These are phyloP conservation scores for Sphagnum fallax DNA, from an alignment of 228 moss, liverwort and hornwort genomes.

Conservation along the genomic window DNA sequence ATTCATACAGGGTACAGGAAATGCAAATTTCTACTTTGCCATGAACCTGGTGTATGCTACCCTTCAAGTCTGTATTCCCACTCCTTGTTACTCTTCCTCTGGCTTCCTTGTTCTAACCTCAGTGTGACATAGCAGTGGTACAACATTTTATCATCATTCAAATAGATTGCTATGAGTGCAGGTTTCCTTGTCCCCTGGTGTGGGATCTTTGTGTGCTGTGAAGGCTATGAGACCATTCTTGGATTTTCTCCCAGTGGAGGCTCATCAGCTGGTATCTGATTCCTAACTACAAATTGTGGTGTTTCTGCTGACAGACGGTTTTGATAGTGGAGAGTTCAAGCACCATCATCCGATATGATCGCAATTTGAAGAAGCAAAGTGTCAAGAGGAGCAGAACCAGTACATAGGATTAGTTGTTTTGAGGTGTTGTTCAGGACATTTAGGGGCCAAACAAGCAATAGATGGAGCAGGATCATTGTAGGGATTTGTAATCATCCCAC, in stretches of 20 bases:
- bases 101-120: not conserved
- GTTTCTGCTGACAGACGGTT: conserved; percentile 47
- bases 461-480: too few relatives aligned
- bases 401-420: not conserved
- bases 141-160: not conserved
- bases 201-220: not conserved
- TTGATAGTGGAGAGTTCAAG: conserved; percentile 79
- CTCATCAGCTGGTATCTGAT: not conserved
- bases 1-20: conserved; percentile 68
- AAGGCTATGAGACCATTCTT: not conserved
- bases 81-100: not conserved
- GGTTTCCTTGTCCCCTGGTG: not conserved
- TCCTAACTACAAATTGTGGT: not conserved
- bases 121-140: not conserved
- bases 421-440: not conserved
- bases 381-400: conserved; percentile 15
- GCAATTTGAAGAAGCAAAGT: conserved; percentile 30
- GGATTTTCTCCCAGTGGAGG: not conserved
- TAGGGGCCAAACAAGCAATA: not conserved
- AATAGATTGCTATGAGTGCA: not conserved
- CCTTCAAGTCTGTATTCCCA: conserved; percentile 51
- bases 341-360: conserved; percentile 59
- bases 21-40: conserved; percentile 87
- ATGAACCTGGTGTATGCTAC: conserved; percentile 71
- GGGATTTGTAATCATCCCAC: too few relatives aligned